Percentiles rank a stretch among this genome's conserved stretches.
Evolutionary conservation across 768 basidiomycete genomes (phyloP).

Genomic region (Suillus subluteus): DNA sequence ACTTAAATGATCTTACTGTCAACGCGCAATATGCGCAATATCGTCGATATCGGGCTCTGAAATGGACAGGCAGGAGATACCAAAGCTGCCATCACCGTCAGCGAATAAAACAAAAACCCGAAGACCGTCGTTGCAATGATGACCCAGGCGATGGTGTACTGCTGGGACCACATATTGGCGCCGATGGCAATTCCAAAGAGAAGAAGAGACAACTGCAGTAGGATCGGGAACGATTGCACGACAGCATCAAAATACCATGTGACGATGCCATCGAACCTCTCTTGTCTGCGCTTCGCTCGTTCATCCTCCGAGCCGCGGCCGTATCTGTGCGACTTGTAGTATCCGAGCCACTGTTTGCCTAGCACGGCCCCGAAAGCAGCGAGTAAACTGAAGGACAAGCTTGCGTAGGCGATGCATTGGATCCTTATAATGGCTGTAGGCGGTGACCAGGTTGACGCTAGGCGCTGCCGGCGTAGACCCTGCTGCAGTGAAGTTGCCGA

Average conservation of each 20-base stretch:
- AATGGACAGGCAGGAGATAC: slow-evolving; percentile 6
- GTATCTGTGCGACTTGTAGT: neutral
- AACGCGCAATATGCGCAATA: neutral
- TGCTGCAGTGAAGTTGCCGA: slow-evolving; percentile 9
- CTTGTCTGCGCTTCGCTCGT: slow-evolving; percentile 13
- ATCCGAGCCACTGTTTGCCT: slow-evolving; percentile 21
- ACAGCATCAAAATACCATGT: slow-evolving; percentile 18
- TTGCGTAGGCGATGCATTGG: slow-evolving; percentile 17
- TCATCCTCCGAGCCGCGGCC: slow-evolving; percentile 12
- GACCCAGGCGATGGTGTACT: neutral
- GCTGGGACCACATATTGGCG: slow-evolving; percentile 5
- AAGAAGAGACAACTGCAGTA: slow-evolving; percentile 17
- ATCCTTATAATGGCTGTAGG: neutral
- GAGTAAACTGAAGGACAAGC: slow-evolving; percentile 15
- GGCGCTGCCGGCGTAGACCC: neutral
- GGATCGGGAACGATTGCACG: slow-evolving; percentile 13
- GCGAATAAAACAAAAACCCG: slow-evolving; percentile 5
- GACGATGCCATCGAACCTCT: slow-evolving; percentile 13
- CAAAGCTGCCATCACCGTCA: slow-evolving; percentile 11
- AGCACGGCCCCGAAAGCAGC: slow-evolving; percentile 19
- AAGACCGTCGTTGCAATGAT: slow-evolving; percentile 2
- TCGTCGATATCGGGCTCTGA: slow-evolving; percentile 7
- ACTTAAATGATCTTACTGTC: neutral
- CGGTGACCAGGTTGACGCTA: slow-evolving; percentile 4
- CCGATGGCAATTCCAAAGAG: slow-evolving; percentile 18